A percentile compares a stretch with the other conserved stretches of the same genome.
Evolutionary conservation across 108 stramenopile genomes (phyloP).

Genomic region (Cyclotella choctawhatcheeana): DNA sequence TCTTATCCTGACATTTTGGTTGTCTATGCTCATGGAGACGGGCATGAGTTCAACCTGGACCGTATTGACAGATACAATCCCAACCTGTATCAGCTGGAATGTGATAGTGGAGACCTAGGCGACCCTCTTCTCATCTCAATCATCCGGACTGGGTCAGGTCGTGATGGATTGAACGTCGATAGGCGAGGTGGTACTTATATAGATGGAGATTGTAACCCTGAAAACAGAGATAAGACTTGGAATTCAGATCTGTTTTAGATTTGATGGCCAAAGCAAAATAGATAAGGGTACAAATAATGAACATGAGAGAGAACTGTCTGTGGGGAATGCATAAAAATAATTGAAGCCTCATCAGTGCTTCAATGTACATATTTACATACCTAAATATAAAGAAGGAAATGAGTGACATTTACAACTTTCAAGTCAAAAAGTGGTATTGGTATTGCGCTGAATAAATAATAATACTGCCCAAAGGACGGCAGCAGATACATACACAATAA

Average conservation of each 20-base stretch:
- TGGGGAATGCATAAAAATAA: too few species aligned
- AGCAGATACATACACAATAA: too few species aligned
- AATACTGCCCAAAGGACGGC: too few species aligned
- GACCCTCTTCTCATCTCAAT: conserved; percentile 43
- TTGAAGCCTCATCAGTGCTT: too few species aligned
- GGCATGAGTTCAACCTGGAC: conserved; percentile 19
- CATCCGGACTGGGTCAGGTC: conserved; percentile 1
- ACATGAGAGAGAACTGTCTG: not conserved
- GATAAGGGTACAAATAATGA: not conserved
- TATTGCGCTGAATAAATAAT: too few species aligned
- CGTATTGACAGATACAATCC: conserved; percentile 21
- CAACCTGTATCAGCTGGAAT: conserved; percentile 23
- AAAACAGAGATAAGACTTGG: conserved; percentile 42
- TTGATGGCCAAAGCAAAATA: not conserved
- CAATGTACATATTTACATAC: too few species aligned
- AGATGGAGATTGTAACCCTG: conserved; percentile 19
- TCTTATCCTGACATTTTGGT: conserved; percentile 27
- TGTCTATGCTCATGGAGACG: conserved; percentile 43
- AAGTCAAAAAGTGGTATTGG: too few species aligned
- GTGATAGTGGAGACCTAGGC: conserved; percentile 26
- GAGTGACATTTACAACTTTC: too few species aligned
- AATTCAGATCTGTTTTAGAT: conserved; percentile 32
- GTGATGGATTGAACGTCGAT: conserved; percentile 22
- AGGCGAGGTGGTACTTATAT: conserved; percentile 29
- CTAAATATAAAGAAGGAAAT: too few species aligned